Conservation (phyloP, 441 rosid genomes). For the Gossypium davidsonii region DNA sequence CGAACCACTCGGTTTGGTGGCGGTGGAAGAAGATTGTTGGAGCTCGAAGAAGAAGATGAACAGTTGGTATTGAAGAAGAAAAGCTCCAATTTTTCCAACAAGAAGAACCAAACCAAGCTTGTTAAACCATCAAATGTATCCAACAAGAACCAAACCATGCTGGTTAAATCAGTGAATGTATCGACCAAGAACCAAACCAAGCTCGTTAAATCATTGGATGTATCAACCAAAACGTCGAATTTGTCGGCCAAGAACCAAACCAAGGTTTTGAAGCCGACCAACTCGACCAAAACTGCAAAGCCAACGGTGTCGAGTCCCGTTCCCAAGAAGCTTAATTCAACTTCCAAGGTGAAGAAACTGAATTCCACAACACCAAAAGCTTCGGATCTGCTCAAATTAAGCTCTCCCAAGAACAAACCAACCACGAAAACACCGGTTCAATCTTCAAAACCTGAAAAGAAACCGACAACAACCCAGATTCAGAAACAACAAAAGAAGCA, state of each 20-base stretch:
- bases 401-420: slow-evolving; percentile 56
- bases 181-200: slow-evolving; percentile 50
- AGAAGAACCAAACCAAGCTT: slow-evolving; percentile 63
- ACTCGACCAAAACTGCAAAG: slow-evolving; percentile 37
- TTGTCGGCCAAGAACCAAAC: slow-evolving; percentile 32
- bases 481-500: slow-evolving; percentile 25
- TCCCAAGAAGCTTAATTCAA: slow-evolving; percentile 32
- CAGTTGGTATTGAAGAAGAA: slow-evolving; percentile 35
- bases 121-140: slow-evolving; percentile 20
- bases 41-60: slow-evolving; percentile 26
- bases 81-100: slow-evolving; percentile 25
- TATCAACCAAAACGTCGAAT: slow-evolving; percentile 27
- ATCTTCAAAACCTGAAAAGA: slow-evolving; percentile 30
- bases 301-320: not conserved
- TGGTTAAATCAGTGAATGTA: slow-evolving; percentile 20
- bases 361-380: slow-evolving; percentile 41
- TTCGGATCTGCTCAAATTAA: slow-evolving; percentile 53
- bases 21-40: slow-evolving; percentile 34
- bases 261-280: slow-evolving; percentile 32
- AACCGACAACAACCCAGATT: slow-evolving; percentile 16
- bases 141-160: slow-evolving; percentile 44
- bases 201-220: slow-evolving; percentile 21
- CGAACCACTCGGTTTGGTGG: slow-evolving; percentile 25
- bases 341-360: not conserved
- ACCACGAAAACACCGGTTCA: slow-evolving; percentile 26